Evolutionary conservation across 2,329 filamentous ascomycete species (phyloP).

Genomic region (Hirsutella thompsonii): DNA sequence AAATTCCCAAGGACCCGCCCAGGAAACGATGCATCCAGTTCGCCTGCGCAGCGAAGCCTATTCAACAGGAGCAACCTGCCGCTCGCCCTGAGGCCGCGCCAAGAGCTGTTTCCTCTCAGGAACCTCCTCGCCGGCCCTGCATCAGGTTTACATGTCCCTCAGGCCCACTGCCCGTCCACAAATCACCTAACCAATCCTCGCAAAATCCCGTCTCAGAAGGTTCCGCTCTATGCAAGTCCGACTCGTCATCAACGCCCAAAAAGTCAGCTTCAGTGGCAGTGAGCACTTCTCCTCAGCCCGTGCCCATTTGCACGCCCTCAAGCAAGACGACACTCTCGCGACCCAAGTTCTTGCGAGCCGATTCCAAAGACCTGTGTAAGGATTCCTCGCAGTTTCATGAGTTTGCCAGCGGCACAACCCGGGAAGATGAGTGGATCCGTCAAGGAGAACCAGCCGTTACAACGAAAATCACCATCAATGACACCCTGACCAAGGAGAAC

Average conservation of each 20-base stretch:
- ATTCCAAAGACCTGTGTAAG: constrained; percentile 34
- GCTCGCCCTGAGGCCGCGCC: constrained; percentile 18
- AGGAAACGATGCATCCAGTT: constrained; percentile 90
- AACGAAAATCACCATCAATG: constrained; percentile 71
- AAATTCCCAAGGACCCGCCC: constrained; percentile 14
- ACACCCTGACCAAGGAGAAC: constrained; percentile 83
- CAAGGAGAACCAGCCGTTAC: constrained; percentile 51
- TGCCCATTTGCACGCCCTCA: constrained; percentile 6
- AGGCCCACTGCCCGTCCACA: constrained; percentile 29
- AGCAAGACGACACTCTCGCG: constrained; percentile 13
- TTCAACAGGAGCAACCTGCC: constrained; percentile 26
- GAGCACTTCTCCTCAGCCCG: constrained; percentile 11
- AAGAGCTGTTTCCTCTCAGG: constrained; percentile 20
- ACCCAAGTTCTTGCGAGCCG: constrained; percentile 36
- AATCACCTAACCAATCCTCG: constrained; percentile 4
- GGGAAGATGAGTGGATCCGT: constrained; percentile 83
- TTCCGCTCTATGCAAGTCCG: constrained; percentile 8
- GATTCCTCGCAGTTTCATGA: constrained; percentile 68
- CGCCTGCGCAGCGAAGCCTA: constrained; percentile 60
- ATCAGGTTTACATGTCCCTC: constrained; percentile 68
- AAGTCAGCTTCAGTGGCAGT: constrained; percentile 10
- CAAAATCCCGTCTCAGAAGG: constrained; percentile 3
- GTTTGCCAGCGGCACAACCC: constrained; percentile 70
- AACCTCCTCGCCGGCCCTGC: constrained; percentile 40
- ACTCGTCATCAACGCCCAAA: constrained; percentile 19